Percentiles rank a stretch among this genome's conserved stretches.
Conservation (phyloP, 108 stramenopile species). For the Cyclotella choctawhatcheeana region DNA sequence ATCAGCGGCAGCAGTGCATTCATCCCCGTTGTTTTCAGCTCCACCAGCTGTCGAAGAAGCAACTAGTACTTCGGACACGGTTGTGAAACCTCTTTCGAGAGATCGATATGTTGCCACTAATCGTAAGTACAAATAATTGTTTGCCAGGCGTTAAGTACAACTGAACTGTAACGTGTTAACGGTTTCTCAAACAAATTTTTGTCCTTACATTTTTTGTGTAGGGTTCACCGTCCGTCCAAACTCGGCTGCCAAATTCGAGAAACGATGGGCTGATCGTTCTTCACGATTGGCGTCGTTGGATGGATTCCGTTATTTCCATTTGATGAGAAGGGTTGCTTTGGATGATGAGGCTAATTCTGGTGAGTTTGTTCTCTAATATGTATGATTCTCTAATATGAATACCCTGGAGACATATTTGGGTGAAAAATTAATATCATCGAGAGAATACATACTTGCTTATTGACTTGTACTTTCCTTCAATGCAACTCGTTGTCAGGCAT, state of each 20-base stretch:
- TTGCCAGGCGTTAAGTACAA: too few species aligned
- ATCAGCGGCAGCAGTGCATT: neutral
- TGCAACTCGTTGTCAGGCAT: constrained; percentile 13
- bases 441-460: too few species aligned
- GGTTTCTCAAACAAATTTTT: neutral
- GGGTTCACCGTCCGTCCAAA: constrained; percentile 78
- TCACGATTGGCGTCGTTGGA: constrained; percentile 70
- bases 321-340: constrained; percentile 76
- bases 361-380: constrained; percentile 20
- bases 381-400: too few species aligned
- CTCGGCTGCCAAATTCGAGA: constrained; percentile 80
- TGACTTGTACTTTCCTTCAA: neutral
- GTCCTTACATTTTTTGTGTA: neutral
- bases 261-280: constrained; percentile 90
- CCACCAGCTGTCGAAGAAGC: constrained; percentile 6
- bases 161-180: neutral
- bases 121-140: constrained; percentile 29
- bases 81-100: constrained; percentile 53
- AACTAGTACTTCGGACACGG: neutral
- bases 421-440: too few species aligned
- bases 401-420: too few species aligned
- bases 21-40: neutral
- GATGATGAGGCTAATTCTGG: constrained; percentile 50
- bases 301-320: constrained; percentile 89
- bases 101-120: constrained; percentile 89